phyloP scores from a whole-genome alignment of 2,329 filamentous ascomycete species.

The Albophoma yamanashiensis region DNA sequence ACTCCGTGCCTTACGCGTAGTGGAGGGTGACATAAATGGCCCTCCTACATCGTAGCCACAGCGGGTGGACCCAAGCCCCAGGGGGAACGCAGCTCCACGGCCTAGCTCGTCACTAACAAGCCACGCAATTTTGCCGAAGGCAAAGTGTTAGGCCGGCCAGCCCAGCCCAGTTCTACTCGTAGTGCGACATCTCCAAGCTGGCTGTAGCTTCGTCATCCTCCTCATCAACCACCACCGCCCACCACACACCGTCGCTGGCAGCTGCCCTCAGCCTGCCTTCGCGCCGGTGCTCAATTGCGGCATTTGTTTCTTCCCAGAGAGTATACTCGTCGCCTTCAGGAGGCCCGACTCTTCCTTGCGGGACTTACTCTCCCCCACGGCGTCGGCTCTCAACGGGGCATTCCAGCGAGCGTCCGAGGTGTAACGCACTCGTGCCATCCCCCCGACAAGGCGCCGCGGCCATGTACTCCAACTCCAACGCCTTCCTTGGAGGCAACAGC shows the following conservation, averaged over 20 bases:
- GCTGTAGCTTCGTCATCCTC: constrained; percentile 8
- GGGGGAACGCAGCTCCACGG: neutral
- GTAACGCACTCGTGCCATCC: neutral
- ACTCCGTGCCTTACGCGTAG: too few relatives aligned
- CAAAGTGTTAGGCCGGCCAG: neutral
- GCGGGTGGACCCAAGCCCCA: neutral
- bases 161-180: neutral
- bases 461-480: constrained; percentile 90
- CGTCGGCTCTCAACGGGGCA: neutral
- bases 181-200: constrained; percentile 6
- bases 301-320: neutral
- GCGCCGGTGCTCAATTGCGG: constrained; percentile 3
- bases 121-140: constrained; percentile 7
- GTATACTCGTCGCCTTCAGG: neutral
- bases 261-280: neutral
- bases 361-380: neutral
- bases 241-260: neutral
- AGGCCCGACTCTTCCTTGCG: neutral
- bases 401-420: neutral
- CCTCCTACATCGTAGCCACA: constrained; percentile 1
- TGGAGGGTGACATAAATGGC: too few relatives aligned
- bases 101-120: neutral
- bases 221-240: neutral
- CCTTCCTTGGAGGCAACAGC: constrained; percentile 70
- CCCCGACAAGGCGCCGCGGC: constrained; percentile 6